phyloP scores from a whole-genome alignment of 345 rosid species.

The Eucalyptus urophylla region DNA sequence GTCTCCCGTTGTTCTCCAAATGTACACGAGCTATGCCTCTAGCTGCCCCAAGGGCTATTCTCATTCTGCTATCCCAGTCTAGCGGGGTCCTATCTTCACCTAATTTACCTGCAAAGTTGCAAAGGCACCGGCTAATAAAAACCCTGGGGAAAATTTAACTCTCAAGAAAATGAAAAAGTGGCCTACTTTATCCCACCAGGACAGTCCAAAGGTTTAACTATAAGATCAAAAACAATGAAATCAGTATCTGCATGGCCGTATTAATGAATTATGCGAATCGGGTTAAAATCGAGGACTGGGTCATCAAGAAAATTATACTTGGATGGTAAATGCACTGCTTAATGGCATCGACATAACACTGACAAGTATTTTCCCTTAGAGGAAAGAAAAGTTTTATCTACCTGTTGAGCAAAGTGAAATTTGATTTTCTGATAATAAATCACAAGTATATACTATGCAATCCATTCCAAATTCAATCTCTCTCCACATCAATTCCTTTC shows the following conservation, averaged over 20 bases:
- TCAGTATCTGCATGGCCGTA: background rate
- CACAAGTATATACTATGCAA: background rate
- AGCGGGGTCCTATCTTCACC: conserved; percentile 59
- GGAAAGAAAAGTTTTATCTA: background rate
- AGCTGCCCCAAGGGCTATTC: conserved; percentile 79
- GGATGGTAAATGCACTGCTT: background rate
- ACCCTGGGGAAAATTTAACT: background rate
- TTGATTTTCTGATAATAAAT: background rate
- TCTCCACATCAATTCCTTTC: background rate
- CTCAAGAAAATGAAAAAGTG: background rate
- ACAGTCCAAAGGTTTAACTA: background rate
- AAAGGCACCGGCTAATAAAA: background rate
- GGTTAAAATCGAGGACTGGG: background rate
- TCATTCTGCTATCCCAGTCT: conserved; percentile 81
- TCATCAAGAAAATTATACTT: background rate
- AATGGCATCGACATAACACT: background rate
- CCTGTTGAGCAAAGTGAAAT: background rate
- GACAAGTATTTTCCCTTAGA: background rate
- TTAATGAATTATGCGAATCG: background rate
- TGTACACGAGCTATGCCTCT: conserved; percentile 75
- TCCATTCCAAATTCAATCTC: background rate
- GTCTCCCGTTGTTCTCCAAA: conserved; percentile 49
- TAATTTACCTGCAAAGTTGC: conserved; percentile 32
- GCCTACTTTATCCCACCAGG: background rate
- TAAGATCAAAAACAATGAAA: background rate